Evolutionary conservation across 2,329 filamentous ascomycete species (phyloP).

Genomic region (Neofusicoccum umdonicola): DNA sequence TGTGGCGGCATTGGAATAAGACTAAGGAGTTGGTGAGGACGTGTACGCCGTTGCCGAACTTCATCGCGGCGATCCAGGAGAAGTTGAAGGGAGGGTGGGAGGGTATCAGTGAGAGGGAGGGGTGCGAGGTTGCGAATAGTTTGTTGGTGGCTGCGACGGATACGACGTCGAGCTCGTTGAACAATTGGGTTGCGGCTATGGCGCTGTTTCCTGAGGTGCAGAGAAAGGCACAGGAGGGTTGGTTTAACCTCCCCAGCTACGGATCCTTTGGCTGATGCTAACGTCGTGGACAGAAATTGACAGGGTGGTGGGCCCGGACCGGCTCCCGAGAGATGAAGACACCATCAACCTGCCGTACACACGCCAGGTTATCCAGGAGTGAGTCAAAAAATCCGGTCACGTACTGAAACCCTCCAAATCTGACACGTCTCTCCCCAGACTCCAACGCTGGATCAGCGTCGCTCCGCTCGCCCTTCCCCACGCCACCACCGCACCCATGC

Average conservation of each 20-base stretch:
- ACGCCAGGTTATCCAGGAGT: conserved; percentile 21
- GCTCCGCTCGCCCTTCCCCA: conserved; percentile 34
- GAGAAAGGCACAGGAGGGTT: conserved; percentile 28
- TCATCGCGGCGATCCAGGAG: not conserved
- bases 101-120: not conserved
- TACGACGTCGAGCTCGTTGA: conserved; percentile 24
- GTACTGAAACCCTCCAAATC: not conserved
- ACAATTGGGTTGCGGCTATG: conserved; percentile 35
- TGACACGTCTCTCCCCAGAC: conserved; percentile 18
- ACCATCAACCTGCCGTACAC: conserved; percentile 15
- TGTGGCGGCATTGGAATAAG: conserved; percentile 22
- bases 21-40: conserved; percentile 8
- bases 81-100: not conserved
- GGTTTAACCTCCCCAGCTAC: not conserved
- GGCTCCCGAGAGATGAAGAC: conserved; percentile 20
- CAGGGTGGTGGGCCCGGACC: conserved; percentile 19
- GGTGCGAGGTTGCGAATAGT: not conserved
- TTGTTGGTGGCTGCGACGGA: conserved; percentile 18
- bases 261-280: not conserved
- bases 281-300: conserved; percentile 18
- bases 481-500: conserved; percentile 31
- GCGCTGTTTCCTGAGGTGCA: conserved; percentile 28
- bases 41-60: not conserved
- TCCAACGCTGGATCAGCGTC: not conserved
- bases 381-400: not conserved